A percentile compares a stretch with the other conserved stretches of the same genome.
Evolutionary conservation across 495 filamentous ascomycete species (phyloP).

Genomic region (Elaphomyces granulatus): DNA sequence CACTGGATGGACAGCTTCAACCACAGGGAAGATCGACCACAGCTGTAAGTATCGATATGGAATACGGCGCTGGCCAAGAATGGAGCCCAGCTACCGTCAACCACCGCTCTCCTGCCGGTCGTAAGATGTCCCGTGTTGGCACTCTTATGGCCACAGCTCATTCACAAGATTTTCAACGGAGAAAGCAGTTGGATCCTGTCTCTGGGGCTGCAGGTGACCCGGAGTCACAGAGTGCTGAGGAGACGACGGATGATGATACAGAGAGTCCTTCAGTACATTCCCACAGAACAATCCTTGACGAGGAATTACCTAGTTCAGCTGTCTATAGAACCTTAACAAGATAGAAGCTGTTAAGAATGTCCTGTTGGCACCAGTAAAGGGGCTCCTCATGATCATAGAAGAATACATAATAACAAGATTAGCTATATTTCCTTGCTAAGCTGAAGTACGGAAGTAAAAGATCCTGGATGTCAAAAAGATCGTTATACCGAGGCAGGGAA

Average conservation of each 20-base stretch:
- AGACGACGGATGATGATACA: conserved; percentile 27
- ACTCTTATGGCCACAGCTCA: conserved; percentile 59
- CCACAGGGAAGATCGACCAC: conserved; percentile 1
- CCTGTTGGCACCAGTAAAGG: not conserved
- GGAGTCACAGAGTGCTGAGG: conserved; percentile 8
- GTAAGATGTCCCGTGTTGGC: conserved; percentile 36
- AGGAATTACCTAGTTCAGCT: not conserved
- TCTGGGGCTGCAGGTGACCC: conserved; percentile 9
- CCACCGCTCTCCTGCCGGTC: conserved; percentile 11
- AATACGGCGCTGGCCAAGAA: conserved; percentile 3
- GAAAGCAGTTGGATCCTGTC: conserved; percentile 34
- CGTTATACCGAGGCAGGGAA: too few species aligned
- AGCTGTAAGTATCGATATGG: conserved; percentile 5
- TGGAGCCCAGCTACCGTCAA: conserved; percentile 8
- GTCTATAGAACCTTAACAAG: too few species aligned
- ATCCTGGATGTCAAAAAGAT: too few species aligned
- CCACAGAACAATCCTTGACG: not conserved
- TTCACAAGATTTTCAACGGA: conserved; percentile 76
- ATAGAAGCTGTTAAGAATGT: too few species aligned
- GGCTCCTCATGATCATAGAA: conserved; percentile 1
- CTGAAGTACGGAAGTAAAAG: too few species aligned
- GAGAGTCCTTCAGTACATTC: not conserved
- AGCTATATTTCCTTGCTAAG: too few species aligned
- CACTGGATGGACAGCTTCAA: conserved; percentile 2
- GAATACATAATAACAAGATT: too few species aligned